Conservation (phyloP, 1,284 basidiomycete genomes). For the Chondrostereum purpureum region DNA sequence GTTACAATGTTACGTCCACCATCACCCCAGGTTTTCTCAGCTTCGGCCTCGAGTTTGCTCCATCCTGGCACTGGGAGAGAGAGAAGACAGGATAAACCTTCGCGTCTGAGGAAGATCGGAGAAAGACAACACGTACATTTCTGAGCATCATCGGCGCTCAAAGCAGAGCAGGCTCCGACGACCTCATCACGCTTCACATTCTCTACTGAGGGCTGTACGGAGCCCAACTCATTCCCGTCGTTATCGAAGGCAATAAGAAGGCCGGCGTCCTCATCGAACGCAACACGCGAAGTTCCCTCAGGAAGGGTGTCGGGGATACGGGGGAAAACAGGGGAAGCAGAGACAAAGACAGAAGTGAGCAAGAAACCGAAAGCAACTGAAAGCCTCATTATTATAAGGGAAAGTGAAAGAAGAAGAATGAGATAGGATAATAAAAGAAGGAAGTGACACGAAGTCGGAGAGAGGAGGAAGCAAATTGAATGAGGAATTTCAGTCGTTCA, state of each 20-base stretch:
- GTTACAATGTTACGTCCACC: slow-evolving; percentile 11
- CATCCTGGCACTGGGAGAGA: slow-evolving; percentile 10
- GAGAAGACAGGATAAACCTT: not conserved
- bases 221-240: slow-evolving; percentile 4
- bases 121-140: slow-evolving; percentile 1
- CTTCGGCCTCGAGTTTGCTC: slow-evolving; percentile 6
- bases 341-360: not conserved
- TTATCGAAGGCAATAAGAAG: slow-evolving; percentile 10
- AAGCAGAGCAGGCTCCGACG: not conserved
- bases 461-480: too few species aligned
- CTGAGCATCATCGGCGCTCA: not conserved
- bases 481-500: too few species aligned
- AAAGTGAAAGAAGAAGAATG: not conserved
- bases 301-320: slow-evolving; percentile 7
- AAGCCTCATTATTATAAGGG: not conserved
- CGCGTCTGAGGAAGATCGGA: not conserved
- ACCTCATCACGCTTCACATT: not conserved
- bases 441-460: not conserved
- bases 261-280: slow-evolving; percentile 9
- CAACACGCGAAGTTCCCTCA: slow-evolving; percentile 6
- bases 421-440: not conserved
- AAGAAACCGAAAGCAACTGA: not conserved
- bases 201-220: slow-evolving; percentile 1
- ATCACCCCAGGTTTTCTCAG: slow-evolving; percentile 10
- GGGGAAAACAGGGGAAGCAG: not conserved